Evolutionary conservation across 148 eudicot species (phyloP).

Genomic region (Chenopodium quinoa): DNA sequence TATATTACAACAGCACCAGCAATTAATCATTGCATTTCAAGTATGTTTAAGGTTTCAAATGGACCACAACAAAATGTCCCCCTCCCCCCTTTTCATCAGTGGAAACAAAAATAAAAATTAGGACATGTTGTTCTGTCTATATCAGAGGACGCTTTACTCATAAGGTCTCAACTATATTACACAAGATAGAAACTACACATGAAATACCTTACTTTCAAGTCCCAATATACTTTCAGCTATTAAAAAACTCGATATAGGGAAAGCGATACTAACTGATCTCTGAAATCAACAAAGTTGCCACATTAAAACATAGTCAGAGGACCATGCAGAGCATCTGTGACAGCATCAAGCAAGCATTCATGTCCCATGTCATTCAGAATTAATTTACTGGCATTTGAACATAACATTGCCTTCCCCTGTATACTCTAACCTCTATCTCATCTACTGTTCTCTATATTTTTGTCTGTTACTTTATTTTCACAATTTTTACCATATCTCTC

Average conservation of each 20-base stretch:
- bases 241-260: background rate
- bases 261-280: background rate
- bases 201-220: background rate
- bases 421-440: background rate
- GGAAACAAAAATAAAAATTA: too few species aligned
- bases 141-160: slow-evolving; percentile 6
- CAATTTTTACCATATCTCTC: background rate
- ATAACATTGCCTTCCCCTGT: background rate
- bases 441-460: background rate
- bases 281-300: background rate
- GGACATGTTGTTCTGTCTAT: background rate
- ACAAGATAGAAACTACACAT: background rate
- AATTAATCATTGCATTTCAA: background rate
- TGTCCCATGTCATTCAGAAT: background rate
- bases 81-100: background rate
- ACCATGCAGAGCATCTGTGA: background rate
- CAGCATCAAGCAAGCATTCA: background rate
- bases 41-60: background rate
- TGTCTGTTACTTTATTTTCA: background rate
- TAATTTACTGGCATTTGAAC: background rate
- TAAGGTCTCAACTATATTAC: background rate
- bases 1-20: background rate
- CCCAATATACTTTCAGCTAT: background rate
- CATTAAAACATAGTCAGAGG: background rate
- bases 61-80: background rate